phyloP scores from a whole-genome alignment of 164 flowering plant species.

The Kalanchoe fedtschenkoi region DNA sequence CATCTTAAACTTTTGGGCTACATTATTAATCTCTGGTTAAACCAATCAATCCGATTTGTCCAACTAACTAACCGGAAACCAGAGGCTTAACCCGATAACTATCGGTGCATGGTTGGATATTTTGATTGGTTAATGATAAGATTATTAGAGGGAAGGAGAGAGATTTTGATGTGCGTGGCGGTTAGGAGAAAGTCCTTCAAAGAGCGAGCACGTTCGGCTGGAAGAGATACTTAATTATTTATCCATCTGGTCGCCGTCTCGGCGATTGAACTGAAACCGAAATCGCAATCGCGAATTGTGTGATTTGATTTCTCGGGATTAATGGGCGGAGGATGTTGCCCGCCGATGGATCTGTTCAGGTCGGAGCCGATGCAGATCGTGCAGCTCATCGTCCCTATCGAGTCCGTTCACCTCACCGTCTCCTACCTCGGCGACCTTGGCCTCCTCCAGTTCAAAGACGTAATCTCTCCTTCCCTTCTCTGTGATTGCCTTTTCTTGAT shows the following conservation, averaged over 20 bases:
- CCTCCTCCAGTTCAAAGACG: slow-evolving; percentile 90
- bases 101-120: too few species aligned
- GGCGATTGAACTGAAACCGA: neutral
- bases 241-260: too few species aligned
- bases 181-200: too few species aligned
- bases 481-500: slow-evolving; percentile 3
- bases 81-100: too few species aligned
- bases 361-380: slow-evolving; percentile 89
- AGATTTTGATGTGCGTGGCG: too few species aligned
- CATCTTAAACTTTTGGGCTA: too few species aligned
- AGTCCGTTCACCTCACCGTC: slow-evolving; percentile 72
- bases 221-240: neutral
- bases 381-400: slow-evolving; percentile 86
- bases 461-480: slow-evolving; percentile 12
- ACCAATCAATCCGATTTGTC: too few species aligned
- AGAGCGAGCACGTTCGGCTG: too few species aligned
- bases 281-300: neutral
- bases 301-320: neutral
- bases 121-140: too few species aligned
- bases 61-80: too few species aligned
- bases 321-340: slow-evolving; percentile 53
- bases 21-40: too few species aligned
- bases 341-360: slow-evolving; percentile 54
- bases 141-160: too few species aligned
- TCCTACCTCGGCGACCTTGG: slow-evolving; percentile 86